Base-by-base conservation (phyloP, 2,329 filamentous ascomycete species). In the Cercospora nicotianae region DNA sequence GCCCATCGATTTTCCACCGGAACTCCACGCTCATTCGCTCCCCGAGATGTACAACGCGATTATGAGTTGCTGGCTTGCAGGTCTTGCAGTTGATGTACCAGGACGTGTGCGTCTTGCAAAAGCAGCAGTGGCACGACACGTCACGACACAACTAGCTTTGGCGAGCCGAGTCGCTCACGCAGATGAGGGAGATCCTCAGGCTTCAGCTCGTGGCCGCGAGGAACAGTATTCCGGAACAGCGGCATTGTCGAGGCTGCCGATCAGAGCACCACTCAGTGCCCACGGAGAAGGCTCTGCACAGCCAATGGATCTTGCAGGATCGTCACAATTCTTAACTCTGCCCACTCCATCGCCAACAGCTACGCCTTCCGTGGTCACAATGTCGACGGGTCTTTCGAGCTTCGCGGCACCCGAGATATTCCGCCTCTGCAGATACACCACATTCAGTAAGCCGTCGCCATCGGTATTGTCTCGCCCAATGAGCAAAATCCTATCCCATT, bases 401-500 rank as follows among this genome's bases (percentile, higher is more conserved):
- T 65, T 73, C 8, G 69, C 72, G 7, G 72, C 76, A n/a, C 68
- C 74, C 8, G 73, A 77, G 42, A 63, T 77, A 30, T 65, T 71
- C 16, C 78, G 80, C 3, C 73, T 84, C 2, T 75, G 75, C 48
- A 77, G 74, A 58, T 79, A 81, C 71, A 77, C 81, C 2, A 72
- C 71, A 0, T 78, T 81, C 58, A 71, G 70, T 33, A 77, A 77
- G 48, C 70, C 68, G 3, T 67, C 65, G 36, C 71, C 67, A 0
- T 48, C 72, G 0, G 64, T 65, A 23, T 70, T 81, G 0, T 74
- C 79, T 0, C 75, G 76, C 13, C 75, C 72, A 16, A 73, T 82
- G 5, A 73, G 70, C 23, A 76, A 77, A 48, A 69, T 83, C 16
- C 75, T 83, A 5, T 72, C 76, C 33, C 82, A 83, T 65, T 84